Conservation (phyloP, 1,284 basidiomycete species). For the Cryptococcus deneoformans region DNA sequence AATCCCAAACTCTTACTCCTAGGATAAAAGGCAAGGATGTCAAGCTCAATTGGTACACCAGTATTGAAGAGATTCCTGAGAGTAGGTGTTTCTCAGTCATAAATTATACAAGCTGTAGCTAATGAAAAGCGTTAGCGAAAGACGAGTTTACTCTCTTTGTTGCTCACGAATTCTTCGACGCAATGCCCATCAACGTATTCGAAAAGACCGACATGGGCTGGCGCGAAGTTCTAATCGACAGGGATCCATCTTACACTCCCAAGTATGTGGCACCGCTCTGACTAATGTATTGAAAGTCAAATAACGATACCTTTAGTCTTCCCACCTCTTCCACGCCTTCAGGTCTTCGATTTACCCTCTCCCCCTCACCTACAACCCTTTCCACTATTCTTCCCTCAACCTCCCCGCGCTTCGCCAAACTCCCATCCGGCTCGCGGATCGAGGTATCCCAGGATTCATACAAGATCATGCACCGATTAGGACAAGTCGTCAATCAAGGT, state of each 20-base stretch:
- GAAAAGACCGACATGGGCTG: slow-evolving; percentile 79
- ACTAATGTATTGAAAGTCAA: not conserved
- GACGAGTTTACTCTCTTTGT: slow-evolving; percentile 78
- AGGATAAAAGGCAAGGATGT: slow-evolving; percentile 30
- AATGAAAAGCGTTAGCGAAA: slow-evolving; percentile 14
- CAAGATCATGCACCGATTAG: slow-evolving; percentile 64
- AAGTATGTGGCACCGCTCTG: slow-evolving; percentile 8
- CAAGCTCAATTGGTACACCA: slow-evolving; percentile 68
- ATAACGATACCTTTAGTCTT: slow-evolving; percentile 12
- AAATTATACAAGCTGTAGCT: not conserved
- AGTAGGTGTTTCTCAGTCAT: slow-evolving; percentile 30
- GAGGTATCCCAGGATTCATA: slow-evolving; percentile 75
- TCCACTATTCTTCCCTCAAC: slow-evolving; percentile 66
- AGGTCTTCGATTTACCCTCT: slow-evolving; percentile 65
- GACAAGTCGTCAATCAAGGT: slow-evolving; percentile 56
- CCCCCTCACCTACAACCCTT: slow-evolving; percentile 61
- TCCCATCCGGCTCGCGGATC: slow-evolving; percentile 66
- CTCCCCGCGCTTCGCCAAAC: slow-evolving; percentile 63
- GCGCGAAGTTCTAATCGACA: slow-evolving; percentile 79
- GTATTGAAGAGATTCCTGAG: slow-evolving; percentile 63
- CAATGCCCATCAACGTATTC: slow-evolving; percentile 86
- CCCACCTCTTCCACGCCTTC: slow-evolving; percentile 21
- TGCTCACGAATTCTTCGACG: slow-evolving; percentile 98
- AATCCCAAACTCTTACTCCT: slow-evolving; percentile 57
- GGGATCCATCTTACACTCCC: slow-evolving; percentile 33